Conservation (phyloP, 495 filamentous ascomycete genomes). For the Talaromyces ruber region DNA sequence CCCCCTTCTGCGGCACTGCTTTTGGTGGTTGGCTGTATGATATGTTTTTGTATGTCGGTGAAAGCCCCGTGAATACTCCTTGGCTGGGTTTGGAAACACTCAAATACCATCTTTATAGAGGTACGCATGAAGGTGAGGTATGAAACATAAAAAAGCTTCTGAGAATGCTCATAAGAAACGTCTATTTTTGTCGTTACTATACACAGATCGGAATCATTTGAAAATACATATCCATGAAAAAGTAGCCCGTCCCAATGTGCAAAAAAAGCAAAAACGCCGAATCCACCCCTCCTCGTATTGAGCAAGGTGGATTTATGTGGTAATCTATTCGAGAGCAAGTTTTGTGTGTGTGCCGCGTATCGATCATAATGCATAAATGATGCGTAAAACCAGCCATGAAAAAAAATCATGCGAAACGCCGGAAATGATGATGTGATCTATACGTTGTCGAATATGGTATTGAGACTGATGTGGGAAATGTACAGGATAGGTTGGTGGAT, state of each 20-base stretch:
- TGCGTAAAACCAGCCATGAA: background rate
- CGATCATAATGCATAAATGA: background rate
- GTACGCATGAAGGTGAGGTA: background rate
- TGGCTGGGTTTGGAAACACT: slow-evolving; percentile 45
- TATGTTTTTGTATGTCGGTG: slow-evolving; percentile 46
- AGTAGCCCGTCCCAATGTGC: background rate
- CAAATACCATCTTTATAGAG: background rate
- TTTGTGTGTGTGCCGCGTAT: background rate
- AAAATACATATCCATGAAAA: background rate
- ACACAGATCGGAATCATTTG: background rate
- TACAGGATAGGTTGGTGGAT: background rate
- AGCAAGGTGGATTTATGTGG: background rate
- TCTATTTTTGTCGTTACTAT: background rate
- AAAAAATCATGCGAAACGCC: background rate
- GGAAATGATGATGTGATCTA: background rate
- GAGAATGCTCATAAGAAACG: background rate
- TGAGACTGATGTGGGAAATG: background rate
- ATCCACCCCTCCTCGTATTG: background rate
- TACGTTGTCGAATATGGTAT: background rate
- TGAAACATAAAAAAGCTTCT: background rate
- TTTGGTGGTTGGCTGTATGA: slow-evolving; percentile 58
- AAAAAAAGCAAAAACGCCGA: background rate
- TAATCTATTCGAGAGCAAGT: background rate
- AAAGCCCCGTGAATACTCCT: slow-evolving; percentile 50
- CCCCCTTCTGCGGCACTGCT: slow-evolving; percentile 47